phyloP scores from a whole-genome alignment of 2,329 filamentous ascomycete species.

The Cladosporium sp. region DNA sequence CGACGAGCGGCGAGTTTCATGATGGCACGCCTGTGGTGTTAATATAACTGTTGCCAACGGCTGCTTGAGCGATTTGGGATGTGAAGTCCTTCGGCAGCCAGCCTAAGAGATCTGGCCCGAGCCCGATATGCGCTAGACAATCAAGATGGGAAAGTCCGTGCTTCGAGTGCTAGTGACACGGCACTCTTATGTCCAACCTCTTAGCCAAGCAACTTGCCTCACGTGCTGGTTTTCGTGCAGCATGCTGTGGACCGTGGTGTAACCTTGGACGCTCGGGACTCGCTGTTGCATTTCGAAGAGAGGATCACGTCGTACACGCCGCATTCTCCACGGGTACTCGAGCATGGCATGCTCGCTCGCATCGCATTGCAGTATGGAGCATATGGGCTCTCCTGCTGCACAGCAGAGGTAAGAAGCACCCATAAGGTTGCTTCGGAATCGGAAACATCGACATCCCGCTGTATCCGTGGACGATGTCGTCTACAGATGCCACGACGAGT shows the following conservation, averaged over 20 bases:
- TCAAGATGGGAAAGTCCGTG: neutral
- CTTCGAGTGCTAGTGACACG: neutral
- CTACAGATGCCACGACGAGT: neutral
- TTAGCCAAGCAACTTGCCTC: neutral
- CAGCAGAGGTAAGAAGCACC: neutral
- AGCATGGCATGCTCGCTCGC: neutral
- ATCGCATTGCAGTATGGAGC: neutral
- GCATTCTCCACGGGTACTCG: neutral
- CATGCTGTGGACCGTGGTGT: no score
- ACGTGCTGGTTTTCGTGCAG: neutral
- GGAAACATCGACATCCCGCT: neutral
- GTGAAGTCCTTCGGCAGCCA: neutral
- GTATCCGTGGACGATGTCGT: no score
- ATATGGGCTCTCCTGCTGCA: neutral
- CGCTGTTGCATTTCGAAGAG: neutral
- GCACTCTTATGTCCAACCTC: neutral
- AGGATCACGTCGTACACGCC: neutral
- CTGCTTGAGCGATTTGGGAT: conserved; percentile 8
- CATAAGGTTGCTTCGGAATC: neutral
- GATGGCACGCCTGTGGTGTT: neutral
- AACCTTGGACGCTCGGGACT: neutral
- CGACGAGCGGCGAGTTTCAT: neutral
- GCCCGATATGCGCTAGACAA: neutral
- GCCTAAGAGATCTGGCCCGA: conserved; percentile 6
- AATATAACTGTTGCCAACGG: neutral